Evolutionary conservation across 2,329 filamentous ascomycete genomes (phyloP).

Genomic region (Botrytis tulipae): DNA sequence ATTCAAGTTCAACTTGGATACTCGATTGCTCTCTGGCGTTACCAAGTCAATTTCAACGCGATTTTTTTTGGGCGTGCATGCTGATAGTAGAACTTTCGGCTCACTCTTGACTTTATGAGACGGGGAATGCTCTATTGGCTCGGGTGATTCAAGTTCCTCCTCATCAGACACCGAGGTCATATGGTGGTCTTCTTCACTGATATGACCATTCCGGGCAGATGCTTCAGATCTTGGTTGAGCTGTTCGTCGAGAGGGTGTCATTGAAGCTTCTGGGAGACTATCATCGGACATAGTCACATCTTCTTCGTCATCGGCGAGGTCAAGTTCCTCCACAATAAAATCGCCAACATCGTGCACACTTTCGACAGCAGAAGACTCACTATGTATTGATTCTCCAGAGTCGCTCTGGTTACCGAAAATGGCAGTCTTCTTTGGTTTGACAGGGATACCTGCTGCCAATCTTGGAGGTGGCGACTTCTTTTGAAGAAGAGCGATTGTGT

Average conservation of each 20-base stretch:
- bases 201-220: background rate
- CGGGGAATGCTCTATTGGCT: background rate
- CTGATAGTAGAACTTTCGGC: background rate
- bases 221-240: background rate
- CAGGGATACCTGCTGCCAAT: slow-evolving; percentile 11
- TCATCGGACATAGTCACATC: slow-evolving; percentile 26
- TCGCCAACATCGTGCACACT: slow-evolving; percentile 48
- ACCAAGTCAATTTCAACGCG: background rate
- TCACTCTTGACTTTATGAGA: background rate
- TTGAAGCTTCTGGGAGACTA: background rate
- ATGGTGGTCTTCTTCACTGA: background rate
- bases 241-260: background rate
- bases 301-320: slow-evolving; percentile 33
- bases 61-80: background rate
- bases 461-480: slow-evolving; percentile 45
- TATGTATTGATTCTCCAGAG: slow-evolving; percentile 32
- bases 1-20: background rate
- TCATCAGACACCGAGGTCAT: background rate
- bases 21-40: slow-evolving; percentile 2
- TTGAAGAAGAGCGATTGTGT: slow-evolving; percentile 49
- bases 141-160: background rate
- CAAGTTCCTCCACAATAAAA: slow-evolving; percentile 48
- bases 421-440: slow-evolving; percentile 23
- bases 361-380: slow-evolving; percentile 26
- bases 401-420: slow-evolving; percentile 24